phyloP scores from a whole-genome alignment of 768 basidiomycete species.

The Amanita molliuscula region DNA sequence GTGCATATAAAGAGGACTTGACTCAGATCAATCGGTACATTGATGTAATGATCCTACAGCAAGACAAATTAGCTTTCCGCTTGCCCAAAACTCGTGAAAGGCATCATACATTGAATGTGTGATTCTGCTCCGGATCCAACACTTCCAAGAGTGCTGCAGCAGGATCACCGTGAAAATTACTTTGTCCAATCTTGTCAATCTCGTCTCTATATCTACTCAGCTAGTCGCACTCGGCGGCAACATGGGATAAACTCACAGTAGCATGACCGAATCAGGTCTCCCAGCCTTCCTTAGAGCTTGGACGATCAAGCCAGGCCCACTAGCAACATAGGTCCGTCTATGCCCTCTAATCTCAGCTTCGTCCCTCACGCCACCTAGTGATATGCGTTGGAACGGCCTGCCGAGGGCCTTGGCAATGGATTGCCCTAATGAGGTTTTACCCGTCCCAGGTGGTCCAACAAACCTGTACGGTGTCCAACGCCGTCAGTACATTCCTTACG shows the following conservation, averaged over 20 bases:
- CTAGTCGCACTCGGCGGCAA: neutral
- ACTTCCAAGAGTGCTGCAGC: conserved; percentile 86
- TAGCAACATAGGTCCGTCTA: conserved; percentile 82
- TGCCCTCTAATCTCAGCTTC: conserved; percentile 61
- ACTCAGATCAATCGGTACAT: conserved; percentile 79
- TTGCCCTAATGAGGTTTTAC: conserved; percentile 87
- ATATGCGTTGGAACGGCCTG: conserved; percentile 86
- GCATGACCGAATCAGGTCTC: conserved; percentile 66
- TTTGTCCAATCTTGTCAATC: conserved; percentile 84
- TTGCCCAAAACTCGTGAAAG: neutral
- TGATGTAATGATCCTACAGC: conserved; percentile 80
- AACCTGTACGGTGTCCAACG: conserved; percentile 33
- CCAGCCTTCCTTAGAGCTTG: conserved; percentile 83
- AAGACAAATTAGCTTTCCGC: neutral
- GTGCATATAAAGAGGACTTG: conserved; percentile 91
- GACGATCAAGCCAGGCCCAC: conserved; percentile 75
- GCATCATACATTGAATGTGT: conserved; percentile 57
- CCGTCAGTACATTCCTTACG: neutral
- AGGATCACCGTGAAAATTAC: conserved; percentile 88
- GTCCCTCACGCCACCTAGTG: conserved; percentile 86
- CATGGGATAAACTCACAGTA: conserved; percentile 40
- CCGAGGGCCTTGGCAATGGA: conserved; percentile 77
- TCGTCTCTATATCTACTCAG: conserved; percentile 50
- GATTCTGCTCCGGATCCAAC: conserved; percentile 89
- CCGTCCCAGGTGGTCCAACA: conserved; percentile 85